phyloP scores from a whole-genome alignment of 2,329 filamentous ascomycete species.

The Fusarium floridanum region DNA sequence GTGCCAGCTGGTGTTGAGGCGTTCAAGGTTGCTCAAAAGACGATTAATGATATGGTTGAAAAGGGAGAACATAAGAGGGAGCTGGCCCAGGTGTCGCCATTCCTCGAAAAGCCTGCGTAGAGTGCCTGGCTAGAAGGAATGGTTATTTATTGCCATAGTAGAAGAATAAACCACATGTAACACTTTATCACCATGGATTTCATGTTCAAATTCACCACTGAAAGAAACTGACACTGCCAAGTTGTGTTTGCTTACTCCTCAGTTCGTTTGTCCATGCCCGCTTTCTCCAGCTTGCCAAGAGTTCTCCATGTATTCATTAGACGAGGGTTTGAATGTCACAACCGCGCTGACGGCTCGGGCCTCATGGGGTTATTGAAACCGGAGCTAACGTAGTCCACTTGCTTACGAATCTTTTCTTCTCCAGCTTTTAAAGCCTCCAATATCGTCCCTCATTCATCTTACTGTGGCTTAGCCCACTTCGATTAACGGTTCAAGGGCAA shows the following conservation, averaged over 20 bases:
- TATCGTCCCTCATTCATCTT: neutral
- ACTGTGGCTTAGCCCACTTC: neutral
- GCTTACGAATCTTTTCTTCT: neutral
- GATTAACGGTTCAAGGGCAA: neutral
- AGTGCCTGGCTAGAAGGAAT: neutral
- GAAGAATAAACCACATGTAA: neutral
- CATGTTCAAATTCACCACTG: neutral
- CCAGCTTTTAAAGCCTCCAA: neutral
- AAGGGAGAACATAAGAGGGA: slow-evolving; percentile 40
- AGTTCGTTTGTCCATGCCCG: neutral
- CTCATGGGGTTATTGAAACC: neutral
- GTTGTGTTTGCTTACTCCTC: neutral
- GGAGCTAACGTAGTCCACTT: neutral
- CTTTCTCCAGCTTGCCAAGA: neutral
- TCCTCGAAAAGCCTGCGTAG: neutral
- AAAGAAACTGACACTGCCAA: neutral
- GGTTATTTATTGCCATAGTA: neutral
- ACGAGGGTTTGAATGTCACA: neutral
- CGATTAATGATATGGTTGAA: slow-evolving; percentile 43
- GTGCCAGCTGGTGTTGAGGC: slow-evolving; percentile 57
- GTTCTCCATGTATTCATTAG: neutral
- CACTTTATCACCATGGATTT: neutral
- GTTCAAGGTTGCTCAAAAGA: slow-evolving; percentile 46
- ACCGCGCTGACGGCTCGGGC: neutral
- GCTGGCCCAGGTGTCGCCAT: slow-evolving; percentile 9